Conservation (phyloP, 2,329 filamentous ascomycete species). For the Penicillium sp. region DNA sequence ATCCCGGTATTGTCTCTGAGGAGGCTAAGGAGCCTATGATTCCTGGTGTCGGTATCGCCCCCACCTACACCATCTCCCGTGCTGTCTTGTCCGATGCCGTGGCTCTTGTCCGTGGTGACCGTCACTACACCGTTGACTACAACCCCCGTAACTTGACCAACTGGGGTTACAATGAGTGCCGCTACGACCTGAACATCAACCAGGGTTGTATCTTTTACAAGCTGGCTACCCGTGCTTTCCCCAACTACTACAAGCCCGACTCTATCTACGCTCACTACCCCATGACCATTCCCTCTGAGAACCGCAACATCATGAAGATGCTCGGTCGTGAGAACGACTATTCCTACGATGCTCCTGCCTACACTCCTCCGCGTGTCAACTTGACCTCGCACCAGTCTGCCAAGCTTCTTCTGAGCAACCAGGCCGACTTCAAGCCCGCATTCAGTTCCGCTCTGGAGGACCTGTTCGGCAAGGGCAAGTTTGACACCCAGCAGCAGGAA, state of each 20-base stretch:
- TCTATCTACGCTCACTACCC: conserved; percentile 81
- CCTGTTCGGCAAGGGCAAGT: conserved; percentile 59
- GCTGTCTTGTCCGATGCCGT: conserved; percentile 77
- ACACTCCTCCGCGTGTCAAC: conserved; percentile 52
- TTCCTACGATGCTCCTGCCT: conserved; percentile 63
- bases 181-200: conserved; percentile 71
- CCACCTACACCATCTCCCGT: conserved; percentile 73
- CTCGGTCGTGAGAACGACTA: conserved; percentile 68
- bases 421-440: conserved; percentile 61
- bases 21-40: conserved; percentile 72
- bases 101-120: conserved; percentile 72
- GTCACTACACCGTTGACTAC: conserved; percentile 78
- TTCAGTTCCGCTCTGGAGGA: conserved; percentile 65
- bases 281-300: conserved; percentile 69
- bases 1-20: conserved; percentile 75
- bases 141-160: conserved; percentile 73
- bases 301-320: conserved; percentile 66
- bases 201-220: conserved; percentile 86
- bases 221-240: conserved; percentile 75
- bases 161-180: conserved; percentile 76
- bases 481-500: conserved; percentile 53
- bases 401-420: conserved; percentile 61
- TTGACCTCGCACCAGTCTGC: conserved; percentile 63
- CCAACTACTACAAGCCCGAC: conserved; percentile 72
- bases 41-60: conserved; percentile 71